Conservation (phyloP, 108 stramenopile genomes). For the Skeletonema potamos region DNA sequence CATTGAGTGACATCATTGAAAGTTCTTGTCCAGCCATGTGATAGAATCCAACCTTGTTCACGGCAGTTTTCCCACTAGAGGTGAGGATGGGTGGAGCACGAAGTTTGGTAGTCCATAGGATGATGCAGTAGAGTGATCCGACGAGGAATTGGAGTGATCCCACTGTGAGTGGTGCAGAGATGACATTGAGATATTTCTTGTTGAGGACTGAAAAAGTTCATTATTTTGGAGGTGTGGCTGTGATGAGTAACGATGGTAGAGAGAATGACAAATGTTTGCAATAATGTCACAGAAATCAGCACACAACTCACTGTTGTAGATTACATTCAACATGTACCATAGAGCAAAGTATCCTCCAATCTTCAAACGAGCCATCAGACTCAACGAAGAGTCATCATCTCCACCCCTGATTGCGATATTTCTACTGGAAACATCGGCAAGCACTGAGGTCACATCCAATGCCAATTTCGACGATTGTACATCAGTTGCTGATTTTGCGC, state of each 20-base stretch:
- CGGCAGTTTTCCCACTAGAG: conserved; percentile 40
- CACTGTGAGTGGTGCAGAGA: conserved; percentile 89
- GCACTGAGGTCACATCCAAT: neutral
- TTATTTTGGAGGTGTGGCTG: neutral
- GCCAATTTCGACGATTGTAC: neutral
- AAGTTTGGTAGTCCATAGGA: conserved; percentile 71
- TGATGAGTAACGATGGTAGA: no score
- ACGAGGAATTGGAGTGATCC: conserved; percentile 88
- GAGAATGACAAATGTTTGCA: no score
- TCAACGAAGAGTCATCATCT: conserved; percentile 3
- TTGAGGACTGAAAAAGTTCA: conserved; percentile 90
- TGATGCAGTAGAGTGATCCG: conserved; percentile 77
- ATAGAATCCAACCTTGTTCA: conserved; percentile 72
- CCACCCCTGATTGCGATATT: conserved; percentile 1
- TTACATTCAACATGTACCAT: conserved; percentile 96
- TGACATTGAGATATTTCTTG: conserved; percentile 90
- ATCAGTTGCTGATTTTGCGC: neutral
- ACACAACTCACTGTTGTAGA: conserved; percentile 91
- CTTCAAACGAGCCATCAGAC: conserved; percentile 38
- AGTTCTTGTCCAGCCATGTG: conserved; percentile 86
- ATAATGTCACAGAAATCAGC: neutral
- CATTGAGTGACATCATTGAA: conserved; percentile 72
- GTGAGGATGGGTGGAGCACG: conserved; percentile 71
- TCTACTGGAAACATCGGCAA: neutral
- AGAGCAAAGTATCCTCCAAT: conserved; percentile 86